Conservation (phyloP, 495 filamentous ascomycete species). For the Daldinia decipiens region DNA sequence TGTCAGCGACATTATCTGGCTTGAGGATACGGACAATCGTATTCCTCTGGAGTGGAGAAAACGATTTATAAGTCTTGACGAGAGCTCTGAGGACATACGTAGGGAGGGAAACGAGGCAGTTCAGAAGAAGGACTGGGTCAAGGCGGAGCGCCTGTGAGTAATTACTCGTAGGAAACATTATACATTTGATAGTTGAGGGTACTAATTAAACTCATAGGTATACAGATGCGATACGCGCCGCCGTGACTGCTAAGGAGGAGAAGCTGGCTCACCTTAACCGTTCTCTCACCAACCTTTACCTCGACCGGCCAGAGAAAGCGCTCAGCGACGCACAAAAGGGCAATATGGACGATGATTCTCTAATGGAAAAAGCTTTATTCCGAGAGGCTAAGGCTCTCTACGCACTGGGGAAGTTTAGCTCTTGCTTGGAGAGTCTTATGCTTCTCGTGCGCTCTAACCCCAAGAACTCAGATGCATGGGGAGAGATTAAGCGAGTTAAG, state of each 20-base stretch:
- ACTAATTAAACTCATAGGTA: slow-evolving; percentile 41
- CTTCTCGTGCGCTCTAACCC: slow-evolving; percentile 43
- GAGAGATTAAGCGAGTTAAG: slow-evolving; percentile 46
- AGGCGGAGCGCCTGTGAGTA: slow-evolving; percentile 38
- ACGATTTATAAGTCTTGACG: slow-evolving; percentile 30
- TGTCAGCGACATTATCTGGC: slow-evolving; percentile 55
- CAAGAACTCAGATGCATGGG: slow-evolving; percentile 41
- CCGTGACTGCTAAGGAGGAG: slow-evolving; percentile 21
- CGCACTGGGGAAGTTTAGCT: slow-evolving; percentile 51
- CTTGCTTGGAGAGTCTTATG: slow-evolving; percentile 48
- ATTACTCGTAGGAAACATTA: not conserved
- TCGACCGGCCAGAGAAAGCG: slow-evolving; percentile 54
- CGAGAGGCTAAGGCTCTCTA: slow-evolving; percentile 61
- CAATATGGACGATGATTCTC: slow-evolving; percentile 17
- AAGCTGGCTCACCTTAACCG: slow-evolving; percentile 52
- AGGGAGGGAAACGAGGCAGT: slow-evolving; percentile 53
- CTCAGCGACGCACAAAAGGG: slow-evolving; percentile 49
- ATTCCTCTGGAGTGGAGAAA: slow-evolving; percentile 53
- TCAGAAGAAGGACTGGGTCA: slow-evolving; percentile 42
- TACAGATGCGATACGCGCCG: slow-evolving; percentile 32
- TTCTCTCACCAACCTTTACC: slow-evolving; percentile 53
- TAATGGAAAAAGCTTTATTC: slow-evolving; percentile 58
- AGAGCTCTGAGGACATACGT: slow-evolving; percentile 51
- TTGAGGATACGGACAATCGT: slow-evolving; percentile 47
- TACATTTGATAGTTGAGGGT: not conserved